phyloP scores from a whole-genome alignment of 208 protist genomes.

The Leptomonas seymouri region DNA sequence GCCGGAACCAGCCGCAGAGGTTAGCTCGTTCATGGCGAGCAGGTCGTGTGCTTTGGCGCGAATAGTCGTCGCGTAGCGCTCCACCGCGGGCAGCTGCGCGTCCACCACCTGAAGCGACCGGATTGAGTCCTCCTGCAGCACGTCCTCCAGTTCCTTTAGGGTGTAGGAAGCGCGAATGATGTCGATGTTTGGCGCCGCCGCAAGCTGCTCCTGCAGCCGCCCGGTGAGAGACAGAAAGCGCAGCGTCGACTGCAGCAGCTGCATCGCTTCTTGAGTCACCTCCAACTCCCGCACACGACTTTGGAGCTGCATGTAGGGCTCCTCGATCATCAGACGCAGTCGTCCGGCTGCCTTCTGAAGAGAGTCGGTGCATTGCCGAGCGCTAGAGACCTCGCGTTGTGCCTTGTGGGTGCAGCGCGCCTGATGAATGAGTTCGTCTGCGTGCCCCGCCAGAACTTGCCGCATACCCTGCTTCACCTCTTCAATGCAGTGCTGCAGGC shows the following conservation, averaged over 20 bases:
- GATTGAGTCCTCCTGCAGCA: slow-evolving; percentile 44
- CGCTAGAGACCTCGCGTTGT: slow-evolving; percentile 51
- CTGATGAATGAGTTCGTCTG: slow-evolving; percentile 64
- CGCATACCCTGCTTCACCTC: slow-evolving; percentile 53
- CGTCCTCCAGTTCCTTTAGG: slow-evolving; percentile 66
- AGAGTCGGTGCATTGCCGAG: slow-evolving; percentile 53
- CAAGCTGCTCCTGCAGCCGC: slow-evolving; percentile 52
- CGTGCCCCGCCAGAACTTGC: slow-evolving; percentile 54
- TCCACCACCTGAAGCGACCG: slow-evolving; percentile 67
- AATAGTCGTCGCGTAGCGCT: slow-evolving; percentile 51
- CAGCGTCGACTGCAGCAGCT: slow-evolving; percentile 52
- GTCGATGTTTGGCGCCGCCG: slow-evolving; percentile 32
- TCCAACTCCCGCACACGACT: slow-evolving; percentile 60
- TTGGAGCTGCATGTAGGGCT: slow-evolving; percentile 60
- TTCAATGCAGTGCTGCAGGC: slow-evolving; percentile 57
- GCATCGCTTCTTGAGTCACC: slow-evolving; percentile 53
- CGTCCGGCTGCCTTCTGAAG: slow-evolving; percentile 55
- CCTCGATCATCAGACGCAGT: slow-evolving; percentile 70
- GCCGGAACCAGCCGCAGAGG: slow-evolving; percentile 1
- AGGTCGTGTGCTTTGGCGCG: slow-evolving; percentile 59
- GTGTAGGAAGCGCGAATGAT: slow-evolving; percentile 62
- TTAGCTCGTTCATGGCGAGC: slow-evolving; percentile 41
- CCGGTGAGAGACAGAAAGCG: slow-evolving; percentile 57
- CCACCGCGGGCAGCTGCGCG: slow-evolving; percentile 47
- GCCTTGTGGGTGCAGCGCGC: slow-evolving; percentile 58